Percentiles rank a stretch among this genome's conserved stretches.
phyloP scores from a whole-genome alignment of 2,329 filamentous ascomycete species.

The Colletotrichum sp. region DNA sequence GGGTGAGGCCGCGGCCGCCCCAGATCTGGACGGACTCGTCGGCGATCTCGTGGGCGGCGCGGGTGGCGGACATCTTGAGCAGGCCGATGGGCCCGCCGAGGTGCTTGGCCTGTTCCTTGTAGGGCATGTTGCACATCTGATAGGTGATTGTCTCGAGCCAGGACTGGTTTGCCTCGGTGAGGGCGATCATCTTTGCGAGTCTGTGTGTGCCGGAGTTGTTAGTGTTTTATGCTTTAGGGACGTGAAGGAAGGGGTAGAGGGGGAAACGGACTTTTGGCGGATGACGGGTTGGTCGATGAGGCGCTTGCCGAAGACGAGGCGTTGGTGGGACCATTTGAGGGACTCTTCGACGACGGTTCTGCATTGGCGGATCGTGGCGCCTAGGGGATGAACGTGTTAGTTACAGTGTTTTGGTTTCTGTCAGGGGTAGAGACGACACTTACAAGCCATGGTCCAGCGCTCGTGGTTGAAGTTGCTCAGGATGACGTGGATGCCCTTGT shows the following conservation, averaged over 20 bases:
- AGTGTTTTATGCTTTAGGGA: not conserved
- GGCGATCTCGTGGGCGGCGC: slow-evolving; percentile 81
- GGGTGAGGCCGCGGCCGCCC: slow-evolving; percentile 80
- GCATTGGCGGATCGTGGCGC: slow-evolving; percentile 66
- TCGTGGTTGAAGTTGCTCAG: slow-evolving; percentile 91
- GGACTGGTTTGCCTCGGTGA: slow-evolving; percentile 81
- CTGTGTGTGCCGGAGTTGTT: slow-evolving; percentile 36
- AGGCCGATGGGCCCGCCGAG: slow-evolving; percentile 83
- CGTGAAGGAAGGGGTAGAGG: not conserved
- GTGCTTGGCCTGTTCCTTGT: slow-evolving; percentile 75
- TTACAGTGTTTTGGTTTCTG: not conserved
- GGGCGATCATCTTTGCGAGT: slow-evolving; percentile 85
- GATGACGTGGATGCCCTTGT: slow-evolving; percentile 86
- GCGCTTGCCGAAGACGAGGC: slow-evolving; percentile 82
- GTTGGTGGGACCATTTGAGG: slow-evolving; percentile 88
- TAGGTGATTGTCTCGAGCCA: slow-evolving; percentile 87
- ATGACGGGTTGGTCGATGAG: slow-evolving; percentile 86
- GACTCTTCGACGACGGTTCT: slow-evolving; percentile 81
- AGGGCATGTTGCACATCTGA: slow-evolving; percentile 88
- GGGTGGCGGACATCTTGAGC: slow-evolving; percentile 79
- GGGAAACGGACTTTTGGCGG: slow-evolving; percentile 68
- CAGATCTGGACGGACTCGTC: slow-evolving; percentile 88
- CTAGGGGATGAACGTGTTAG: slow-evolving; percentile 31
- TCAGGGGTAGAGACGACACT: slow-evolving; percentile 23
- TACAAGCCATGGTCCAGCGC: slow-evolving; percentile 76